Evolutionary conservation across 345 rosid species (phyloP), one percentile per base, ranked within the genome.

Genomic region (Geranium rotundifolium): DNA sequence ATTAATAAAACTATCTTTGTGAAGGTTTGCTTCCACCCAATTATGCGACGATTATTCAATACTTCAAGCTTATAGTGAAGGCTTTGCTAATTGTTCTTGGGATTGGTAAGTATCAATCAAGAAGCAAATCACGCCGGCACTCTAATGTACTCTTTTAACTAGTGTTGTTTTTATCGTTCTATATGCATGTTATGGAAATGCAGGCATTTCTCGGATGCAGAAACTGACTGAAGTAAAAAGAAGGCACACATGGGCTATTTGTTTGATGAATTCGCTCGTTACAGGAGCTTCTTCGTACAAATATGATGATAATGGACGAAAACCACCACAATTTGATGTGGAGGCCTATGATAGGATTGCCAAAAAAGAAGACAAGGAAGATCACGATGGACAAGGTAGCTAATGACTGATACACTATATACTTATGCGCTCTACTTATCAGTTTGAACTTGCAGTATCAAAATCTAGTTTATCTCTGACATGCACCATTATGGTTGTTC

Each of bases 161-260:
- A 3, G 19, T 10, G 14, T 8, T 23, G 15, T 9, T 50, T 18
- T 17, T 6, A 17, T 18, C 1, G 16, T 50, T n/a, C n/a, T n/a
- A n/a, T n/a, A n/a, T 46, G 31, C 23, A 17, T 61, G 54, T 4
- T 29, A 27, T 34, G 20, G 46, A 23, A 49, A 59, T 10, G 23
- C 39, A 81, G 84, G 86, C 59, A 75, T 78, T 4, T 13, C 19
- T 29, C 50, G 65, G 4, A 65, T 81, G 59, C 65, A n/a, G 54
- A 77, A 72, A 63, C 31, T 77, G 7, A 31, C 37, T 9, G 60
- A 62, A 34, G 76, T 67, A 69, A 84, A 79, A 61, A 56, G 71
- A 66, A 80, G 74, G 56, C 76, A 82, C 62, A 71, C 20, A 29
- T 80, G 84, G 84, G 67, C 86, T 3, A 56, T 63, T 31, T 82